A percentile compares a stretch with the other conserved stretches of the same genome.
phyloP scores from a whole-genome alignment of 192 early-diverging fungal species.

The Thoreauomyces humboldtii region DNA sequence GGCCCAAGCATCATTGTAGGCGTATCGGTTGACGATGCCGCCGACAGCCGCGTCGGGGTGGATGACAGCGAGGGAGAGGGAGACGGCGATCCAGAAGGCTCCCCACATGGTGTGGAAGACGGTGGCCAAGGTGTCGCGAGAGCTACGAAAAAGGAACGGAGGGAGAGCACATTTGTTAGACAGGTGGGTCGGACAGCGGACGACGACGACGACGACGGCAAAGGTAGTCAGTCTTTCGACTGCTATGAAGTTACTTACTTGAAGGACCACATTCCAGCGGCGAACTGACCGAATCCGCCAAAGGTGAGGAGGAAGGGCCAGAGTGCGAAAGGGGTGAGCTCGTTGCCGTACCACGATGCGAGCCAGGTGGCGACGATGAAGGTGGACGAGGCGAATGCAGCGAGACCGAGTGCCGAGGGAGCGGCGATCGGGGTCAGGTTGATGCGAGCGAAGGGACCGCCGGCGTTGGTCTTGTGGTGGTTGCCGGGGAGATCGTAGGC shows the following conservation, averaged over 20 bases:
- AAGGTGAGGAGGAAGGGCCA: slow-evolving; percentile 32
- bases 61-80: slow-evolving; percentile 18
- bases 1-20: slow-evolving; percentile 19
- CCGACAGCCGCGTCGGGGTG: background rate
- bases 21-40: slow-evolving; percentile 19
- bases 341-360: slow-evolving; percentile 28
- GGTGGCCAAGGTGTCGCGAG: slow-evolving; percentile 27
- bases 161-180: background rate
- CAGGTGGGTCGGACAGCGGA: background rate
- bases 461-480: background rate
- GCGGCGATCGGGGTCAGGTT: slow-evolving; percentile 22
- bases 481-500: slow-evolving; percentile 4
- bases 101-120: slow-evolving; percentile 31
- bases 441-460: background rate
- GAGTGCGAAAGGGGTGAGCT: slow-evolving; percentile 1
- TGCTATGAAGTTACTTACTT: slow-evolving; percentile 28
- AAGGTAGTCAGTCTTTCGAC: no score
- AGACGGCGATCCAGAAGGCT: slow-evolving; percentile 25
- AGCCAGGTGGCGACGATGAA: slow-evolving; percentile 24
- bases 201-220: background rate
- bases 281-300: slow-evolving; percentile 29
- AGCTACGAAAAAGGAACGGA: background rate
- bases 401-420: slow-evolving; percentile 22
- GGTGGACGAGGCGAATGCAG: slow-evolving; percentile 13
- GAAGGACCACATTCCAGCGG: slow-evolving; percentile 29